These are phyloP conservation scores for Mixia osmundae DNA, from an alignment of 1,284 basidiomycete genomes.

Conservation along the genomic window DNA sequence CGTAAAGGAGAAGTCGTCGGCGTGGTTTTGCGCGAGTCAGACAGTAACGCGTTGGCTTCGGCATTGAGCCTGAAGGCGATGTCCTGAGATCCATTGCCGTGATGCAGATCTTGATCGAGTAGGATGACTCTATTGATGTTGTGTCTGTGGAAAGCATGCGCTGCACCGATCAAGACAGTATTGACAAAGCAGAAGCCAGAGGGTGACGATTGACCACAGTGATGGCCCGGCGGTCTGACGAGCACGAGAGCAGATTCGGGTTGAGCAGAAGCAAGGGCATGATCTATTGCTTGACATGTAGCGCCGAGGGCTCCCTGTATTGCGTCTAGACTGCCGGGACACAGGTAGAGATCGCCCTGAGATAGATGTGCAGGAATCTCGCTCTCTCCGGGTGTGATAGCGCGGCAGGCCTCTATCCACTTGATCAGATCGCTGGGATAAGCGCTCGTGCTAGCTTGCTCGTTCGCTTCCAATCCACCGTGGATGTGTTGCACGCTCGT, in stretches of 20 bases:
- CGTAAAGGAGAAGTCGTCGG: constrained; percentile 2
- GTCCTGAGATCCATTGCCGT: constrained; percentile 75
- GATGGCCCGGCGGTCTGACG: constrained; percentile 64
- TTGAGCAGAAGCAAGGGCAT: constrained; percentile 26
- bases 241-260: constrained; percentile 48
- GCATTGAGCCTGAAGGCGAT: constrained; percentile 81
- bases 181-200: constrained; percentile 78
- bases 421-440: constrained; percentile 9
- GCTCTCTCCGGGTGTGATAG: constrained; percentile 27
- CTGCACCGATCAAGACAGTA: constrained; percentile 70
- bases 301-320: constrained; percentile 54
- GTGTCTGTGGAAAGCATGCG: constrained; percentile 46
- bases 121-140: constrained; percentile 56
- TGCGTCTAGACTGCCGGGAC: constrained; percentile 39
- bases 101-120: constrained; percentile 72
- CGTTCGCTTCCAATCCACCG: constrained; percentile 22
- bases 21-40: no score
- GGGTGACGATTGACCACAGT: constrained; percentile 66
- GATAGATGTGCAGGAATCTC: constrained; percentile 53
- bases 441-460: not conserved
- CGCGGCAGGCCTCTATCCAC: constrained; percentile 6
- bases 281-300: constrained; percentile 61
- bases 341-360: constrained; percentile 67
- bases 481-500: constrained; percentile 48
- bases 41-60: constrained; percentile 37